phyloP scores from a whole-genome alignment of 2,329 filamentous ascomycete genomes.

The Akanthomyces muscarius region DNA sequence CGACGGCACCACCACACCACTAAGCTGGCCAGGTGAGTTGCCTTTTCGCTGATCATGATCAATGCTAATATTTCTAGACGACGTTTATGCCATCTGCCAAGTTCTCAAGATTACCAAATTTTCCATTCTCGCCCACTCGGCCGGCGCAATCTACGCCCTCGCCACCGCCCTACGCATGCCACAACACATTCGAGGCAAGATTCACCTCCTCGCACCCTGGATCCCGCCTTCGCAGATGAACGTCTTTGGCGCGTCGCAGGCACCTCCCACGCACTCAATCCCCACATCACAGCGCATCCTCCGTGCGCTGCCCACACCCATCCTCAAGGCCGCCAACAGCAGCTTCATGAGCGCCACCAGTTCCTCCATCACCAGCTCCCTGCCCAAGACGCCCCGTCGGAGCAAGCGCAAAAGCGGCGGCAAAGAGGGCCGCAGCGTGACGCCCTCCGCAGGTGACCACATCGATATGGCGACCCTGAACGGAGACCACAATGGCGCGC shows the following conservation, averaged over 20 bases:
- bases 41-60: background rate
- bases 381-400: conserved; percentile 63
- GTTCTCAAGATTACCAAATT: conserved; percentile 91
- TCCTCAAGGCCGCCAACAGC: conserved; percentile 91
- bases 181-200: conserved; percentile 88
- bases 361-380: conserved; percentile 73
- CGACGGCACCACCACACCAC: conserved; percentile 76
- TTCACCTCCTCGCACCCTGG: conserved; percentile 93
- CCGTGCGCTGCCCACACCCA: conserved; percentile 80
- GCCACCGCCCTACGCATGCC: conserved; percentile 94
- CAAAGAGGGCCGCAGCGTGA: conserved; percentile 34
- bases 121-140: conserved; percentile 91
- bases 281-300: conserved; percentile 90
- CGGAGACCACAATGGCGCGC: conserved; percentile 24
- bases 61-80: conserved; percentile 45
- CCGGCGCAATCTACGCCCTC: conserved; percentile 94
- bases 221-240: conserved; percentile 94
- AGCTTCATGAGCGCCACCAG: conserved; percentile 92
- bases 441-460: conserved; percentile 50
- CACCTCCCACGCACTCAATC: conserved; percentile 77
- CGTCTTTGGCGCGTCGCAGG: conserved; percentile 68
- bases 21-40: conserved; percentile 80
- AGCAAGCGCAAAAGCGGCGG: conserved; percentile 54
- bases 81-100: conserved; percentile 92
- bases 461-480: conserved; percentile 22